Conservation (phyloP, 2,329 filamentous ascomycete species). For the Magnaporthiopsis incrustans region DNA sequence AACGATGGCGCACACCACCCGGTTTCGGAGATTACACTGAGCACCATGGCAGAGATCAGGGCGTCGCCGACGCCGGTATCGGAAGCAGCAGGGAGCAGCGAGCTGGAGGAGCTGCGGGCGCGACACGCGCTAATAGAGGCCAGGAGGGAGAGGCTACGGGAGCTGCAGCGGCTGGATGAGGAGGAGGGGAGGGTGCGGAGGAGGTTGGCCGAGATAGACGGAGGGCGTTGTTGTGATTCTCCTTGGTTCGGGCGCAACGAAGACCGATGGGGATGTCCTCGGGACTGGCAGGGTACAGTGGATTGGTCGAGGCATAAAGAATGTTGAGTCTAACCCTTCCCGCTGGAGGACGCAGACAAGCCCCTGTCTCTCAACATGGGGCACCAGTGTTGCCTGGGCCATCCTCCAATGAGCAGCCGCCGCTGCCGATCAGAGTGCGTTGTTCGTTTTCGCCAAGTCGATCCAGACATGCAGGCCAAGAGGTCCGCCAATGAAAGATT, state of each 20-base stretch:
- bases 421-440: too few species aligned
- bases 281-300: too few species aligned
- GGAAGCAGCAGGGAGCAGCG: not conserved
- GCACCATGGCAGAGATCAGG: not conserved
- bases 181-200: not conserved
- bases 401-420: too few species aligned
- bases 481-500: too few species aligned
- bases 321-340: too few species aligned
- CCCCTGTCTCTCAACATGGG: too few species aligned
- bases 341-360: too few species aligned
- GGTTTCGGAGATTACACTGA: not conserved
- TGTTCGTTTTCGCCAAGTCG: too few species aligned
- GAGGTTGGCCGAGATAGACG: not conserved
- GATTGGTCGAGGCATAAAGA: too few species aligned
- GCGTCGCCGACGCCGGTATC: not conserved
- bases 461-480: too few species aligned
- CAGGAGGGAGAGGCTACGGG: constrained; percentile 1
- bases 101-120: not conserved
- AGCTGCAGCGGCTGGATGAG: not conserved
- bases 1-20: not conserved
- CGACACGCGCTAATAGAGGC: not conserved
- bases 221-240: not conserved
- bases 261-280: not conserved
- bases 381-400: too few species aligned
- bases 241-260: not conserved